Evolutionary conservation across 768 basidiomycete genomes (phyloP).

Genomic region (Lanmaoa rubissima): DNA sequence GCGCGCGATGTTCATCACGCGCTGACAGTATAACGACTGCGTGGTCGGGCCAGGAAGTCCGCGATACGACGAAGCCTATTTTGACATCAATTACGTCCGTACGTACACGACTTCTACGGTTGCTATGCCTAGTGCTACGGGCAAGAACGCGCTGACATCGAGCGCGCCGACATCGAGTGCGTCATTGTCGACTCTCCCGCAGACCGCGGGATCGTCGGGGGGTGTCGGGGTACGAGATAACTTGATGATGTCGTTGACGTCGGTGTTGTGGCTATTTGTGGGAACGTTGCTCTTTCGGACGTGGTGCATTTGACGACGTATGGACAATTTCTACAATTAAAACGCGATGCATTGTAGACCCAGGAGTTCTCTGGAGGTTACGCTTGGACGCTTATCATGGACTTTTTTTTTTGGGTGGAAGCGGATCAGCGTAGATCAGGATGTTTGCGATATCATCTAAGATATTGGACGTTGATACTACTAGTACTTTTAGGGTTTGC

Average conservation of each 20-base stretch:
- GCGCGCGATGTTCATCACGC: background rate
- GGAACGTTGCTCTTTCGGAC: background rate
- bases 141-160: background rate
- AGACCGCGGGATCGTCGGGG: background rate
- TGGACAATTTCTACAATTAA: background rate
- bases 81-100: conserved; percentile 65
- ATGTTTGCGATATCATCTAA: too few relatives aligned
- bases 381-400: background rate
- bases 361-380: background rate
- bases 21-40: conserved; percentile 47
- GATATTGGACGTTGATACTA: too few relatives aligned
- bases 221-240: background rate
- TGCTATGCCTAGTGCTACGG: conserved; percentile 8
- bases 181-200: background rate
- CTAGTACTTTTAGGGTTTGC: too few relatives aligned
- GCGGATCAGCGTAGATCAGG: background rate
- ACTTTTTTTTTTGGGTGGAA: background rate
- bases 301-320: conserved; percentile 6
- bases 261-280: background rate
- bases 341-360: background rate
- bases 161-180: background rate
- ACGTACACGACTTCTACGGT: conserved; percentile 43
- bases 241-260: background rate
- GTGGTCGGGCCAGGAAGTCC: conserved; percentile 54
- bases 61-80: conserved; percentile 60